Evolutionary conservation across 23 red algal genomes (phyloP).

Genomic region (Cyanidiococcus yangmingshanensis): DNA sequence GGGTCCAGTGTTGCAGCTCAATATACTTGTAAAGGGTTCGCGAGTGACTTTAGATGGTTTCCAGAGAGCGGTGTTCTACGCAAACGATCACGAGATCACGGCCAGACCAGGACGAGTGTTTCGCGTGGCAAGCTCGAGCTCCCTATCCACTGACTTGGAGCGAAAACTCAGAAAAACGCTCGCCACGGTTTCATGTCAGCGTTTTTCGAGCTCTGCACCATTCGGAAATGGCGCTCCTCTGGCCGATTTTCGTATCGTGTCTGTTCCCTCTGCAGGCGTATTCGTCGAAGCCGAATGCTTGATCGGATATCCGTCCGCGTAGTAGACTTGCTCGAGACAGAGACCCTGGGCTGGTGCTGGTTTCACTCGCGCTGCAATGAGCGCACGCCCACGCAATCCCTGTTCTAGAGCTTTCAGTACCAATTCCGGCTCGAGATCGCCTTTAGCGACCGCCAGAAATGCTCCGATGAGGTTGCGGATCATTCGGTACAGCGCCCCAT

Average conservation of each 20-base stretch:
- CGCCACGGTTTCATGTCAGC: no score
- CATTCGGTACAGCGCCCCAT: slow-evolving; percentile 90
- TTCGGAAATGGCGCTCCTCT: background rate
- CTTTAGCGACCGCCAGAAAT: slow-evolving; percentile 43
- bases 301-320: slow-evolving; percentile 19
- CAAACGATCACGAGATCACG: no score
- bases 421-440: slow-evolving; percentile 20
- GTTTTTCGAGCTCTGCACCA: background rate
- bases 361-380: background rate
- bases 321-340: slow-evolving; percentile 34
- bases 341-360: slow-evolving; percentile 28
- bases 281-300: background rate
- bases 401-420: slow-evolving; percentile 1
- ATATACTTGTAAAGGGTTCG: no score
- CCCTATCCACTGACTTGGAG: no score
- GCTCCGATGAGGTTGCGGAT: slow-evolving; percentile 78
- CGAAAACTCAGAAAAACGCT: no score
- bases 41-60: no score
- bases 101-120: no score
- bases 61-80: no score
- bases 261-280: background rate
- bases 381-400: background rate
- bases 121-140: no score
- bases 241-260: background rate
- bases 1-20: no score